Base-by-base conservation (phyloP, 192 early-diverging fungal genomes). In the Gaertneriomyces semiglobifer region DNA sequence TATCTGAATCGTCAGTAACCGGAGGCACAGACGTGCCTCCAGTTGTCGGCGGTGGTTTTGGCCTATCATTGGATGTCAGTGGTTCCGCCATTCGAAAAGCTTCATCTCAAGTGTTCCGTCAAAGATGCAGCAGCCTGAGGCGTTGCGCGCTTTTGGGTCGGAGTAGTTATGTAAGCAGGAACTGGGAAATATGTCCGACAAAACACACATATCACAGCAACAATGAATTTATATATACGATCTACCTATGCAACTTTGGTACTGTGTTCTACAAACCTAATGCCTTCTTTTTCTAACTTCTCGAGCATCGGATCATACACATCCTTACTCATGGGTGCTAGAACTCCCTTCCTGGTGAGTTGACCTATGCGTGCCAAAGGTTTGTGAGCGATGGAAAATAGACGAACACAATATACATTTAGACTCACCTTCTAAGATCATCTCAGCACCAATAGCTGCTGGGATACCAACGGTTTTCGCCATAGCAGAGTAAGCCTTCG, bases 381-480 rank as follows among this genome's bases (percentile, higher is more conserved):
- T 25, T 5, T 8, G 39, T 8, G 39, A 38, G 55, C 39, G 55
- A 10, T 57, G 12, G 55, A 38, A 38, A 50, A 18, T 12, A 12
- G 48, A 3, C 48, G 48, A 33, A 33, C 25, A 33, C 25, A 33
- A 0, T 1, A 33, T 33, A 33, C 25, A 1, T 33, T 1, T 33
- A 41, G 7, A 43, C 67, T 83, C 81, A 74, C 95, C 96, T 71
- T 94, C 88, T 61, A 99, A 79, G 7, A 99, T 85, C 72, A 96
- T 77, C 80, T 96, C 89, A 10, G 88, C 86, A 38, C 93, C 94
- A 84, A 99, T 94, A 72, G 92, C 97, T 57, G 93, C 95, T 42
- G 97, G 97, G 18, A 93, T 86, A 63, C 97, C 97, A 44, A 99
- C 97, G 33, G 93, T 92, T 70, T 88, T 94, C 59, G 97, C 94